phyloP scores from a whole-genome alignment of 2,329 filamentous ascomycete genomes.

The Zelopaecilomyces penicillatus region DNA sequence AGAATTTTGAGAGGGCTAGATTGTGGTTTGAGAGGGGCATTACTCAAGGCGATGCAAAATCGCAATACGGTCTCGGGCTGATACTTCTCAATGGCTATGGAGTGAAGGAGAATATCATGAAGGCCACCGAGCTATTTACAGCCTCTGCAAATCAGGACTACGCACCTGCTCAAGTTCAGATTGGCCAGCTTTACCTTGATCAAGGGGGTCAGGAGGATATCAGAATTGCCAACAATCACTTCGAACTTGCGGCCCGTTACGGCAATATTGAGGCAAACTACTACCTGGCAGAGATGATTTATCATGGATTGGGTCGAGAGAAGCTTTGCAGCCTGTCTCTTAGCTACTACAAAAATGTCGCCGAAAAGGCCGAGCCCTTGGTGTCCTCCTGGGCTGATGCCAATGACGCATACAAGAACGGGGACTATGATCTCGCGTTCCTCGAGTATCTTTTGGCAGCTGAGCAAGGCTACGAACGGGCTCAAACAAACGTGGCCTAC shows the following conservation, averaged over 20 bases:
- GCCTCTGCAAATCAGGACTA: slow-evolving; percentile 75
- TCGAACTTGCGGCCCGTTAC: slow-evolving; percentile 76
- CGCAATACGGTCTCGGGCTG: slow-evolving; percentile 74
- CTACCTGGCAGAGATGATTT: slow-evolving; percentile 80
- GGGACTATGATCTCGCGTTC: slow-evolving; percentile 71
- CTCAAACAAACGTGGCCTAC: slow-evolving; percentile 83
- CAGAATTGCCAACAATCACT: slow-evolving; percentile 72
- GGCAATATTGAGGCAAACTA: slow-evolving; percentile 85
- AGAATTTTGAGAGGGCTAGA: slow-evolving; percentile 67
- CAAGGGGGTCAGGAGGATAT: slow-evolving; percentile 65
- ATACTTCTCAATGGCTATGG: slow-evolving; percentile 77
- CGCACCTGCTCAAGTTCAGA: slow-evolving; percentile 69
- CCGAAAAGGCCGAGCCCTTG: slow-evolving; percentile 62
- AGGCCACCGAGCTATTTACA: slow-evolving; percentile 68
- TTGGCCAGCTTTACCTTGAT: slow-evolving; percentile 79
- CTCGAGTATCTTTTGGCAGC: slow-evolving; percentile 79
- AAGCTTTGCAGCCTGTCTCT: slow-evolving; percentile 69
- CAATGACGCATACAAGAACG: slow-evolving; percentile 70
- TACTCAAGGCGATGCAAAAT: slow-evolving; percentile 67
- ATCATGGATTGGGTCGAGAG: slow-evolving; percentile 72
- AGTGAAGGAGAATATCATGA: slow-evolving; percentile 57
- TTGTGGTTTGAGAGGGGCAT: slow-evolving; percentile 80
- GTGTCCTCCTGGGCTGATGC: slow-evolving; percentile 76
- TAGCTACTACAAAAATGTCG: slow-evolving; percentile 73
- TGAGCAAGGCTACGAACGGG: slow-evolving; percentile 84